Evolutionary conservation across 352 stramenopile genomes (phyloP), one percentile per base, ranked within the genome.

Genomic region (Pythium apleroticum): DNA sequence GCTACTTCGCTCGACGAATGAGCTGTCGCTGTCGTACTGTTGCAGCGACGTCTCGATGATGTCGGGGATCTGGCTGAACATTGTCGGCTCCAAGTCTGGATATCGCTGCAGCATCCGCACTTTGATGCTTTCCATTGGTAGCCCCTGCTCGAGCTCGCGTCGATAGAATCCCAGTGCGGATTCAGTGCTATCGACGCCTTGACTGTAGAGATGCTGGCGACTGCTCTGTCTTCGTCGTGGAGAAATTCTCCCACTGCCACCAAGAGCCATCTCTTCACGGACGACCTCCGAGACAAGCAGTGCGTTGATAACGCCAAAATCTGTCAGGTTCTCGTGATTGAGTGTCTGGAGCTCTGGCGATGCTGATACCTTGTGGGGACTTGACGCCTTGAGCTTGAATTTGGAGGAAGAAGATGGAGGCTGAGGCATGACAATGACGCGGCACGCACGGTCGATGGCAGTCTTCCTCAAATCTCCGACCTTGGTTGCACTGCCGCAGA

Each of bases 81-180:
- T 69, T 1, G 48, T 64, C 8, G 74, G 74, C 49, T 88, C 73
- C 4, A 89, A 53, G 58, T 80, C 67, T n/a, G 77, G 81, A 57
- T 76, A 88, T 28, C 78, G 76, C 27, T 76, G 73, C 7, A 88
- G 62, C 52, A 81, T 74, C 11, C 77, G 69, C 11, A 85, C 30
- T 53, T 86, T 82, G 6, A 84, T 80, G 35, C 77, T 87, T 50
- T 86, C 80, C n/a, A 81, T 20, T 0, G 80, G 80, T 11, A 89
- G 61, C 2, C 77, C 80, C 57, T 86, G 80, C 15, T 84, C 74
- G 2, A 86, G 24, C 19, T 85, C 75, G 10, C 72, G 76, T 31
- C 71, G 76, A 48, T 77, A 89, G 24, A 68, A 48, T 41, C 15
- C 62, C 43, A 31, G 52, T 43, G 49, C 57, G 17, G 10, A 59